phyloP scores from a whole-genome alignment of 2,329 filamentous ascomycete species.

The Colletotrichum zoysiae region DNA sequence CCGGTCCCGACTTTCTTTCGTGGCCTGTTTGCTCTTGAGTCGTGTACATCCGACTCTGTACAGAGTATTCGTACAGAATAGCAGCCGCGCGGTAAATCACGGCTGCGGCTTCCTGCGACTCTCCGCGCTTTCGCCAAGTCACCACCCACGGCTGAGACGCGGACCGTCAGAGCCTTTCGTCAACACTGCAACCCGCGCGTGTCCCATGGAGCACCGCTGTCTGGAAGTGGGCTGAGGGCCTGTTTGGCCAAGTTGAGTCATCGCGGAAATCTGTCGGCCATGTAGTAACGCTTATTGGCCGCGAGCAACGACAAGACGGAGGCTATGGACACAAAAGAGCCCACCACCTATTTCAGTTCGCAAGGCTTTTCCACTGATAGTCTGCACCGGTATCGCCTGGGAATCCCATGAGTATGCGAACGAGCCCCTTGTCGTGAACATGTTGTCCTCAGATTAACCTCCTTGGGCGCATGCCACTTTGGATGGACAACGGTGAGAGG shows the following conservation, averaged over 20 bases:
- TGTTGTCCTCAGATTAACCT: conserved; percentile 13
- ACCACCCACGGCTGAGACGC: not conserved
- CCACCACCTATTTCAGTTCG: not conserved
- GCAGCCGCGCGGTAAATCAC: conserved; percentile 36
- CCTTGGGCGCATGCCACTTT: conserved; percentile 15
- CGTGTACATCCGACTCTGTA: not conserved
- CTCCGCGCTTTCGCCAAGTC: not conserved
- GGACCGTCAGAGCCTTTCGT: conserved; percentile 1
- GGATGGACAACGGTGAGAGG: conserved; percentile 14
- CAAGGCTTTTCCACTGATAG: not conserved
- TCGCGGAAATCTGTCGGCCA: conserved; percentile 17
- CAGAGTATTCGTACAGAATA: not conserved
- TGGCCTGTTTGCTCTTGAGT: conserved; percentile 11
- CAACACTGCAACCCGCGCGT: not conserved
- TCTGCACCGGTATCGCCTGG: not conserved
- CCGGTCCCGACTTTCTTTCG: conserved; percentile 15
- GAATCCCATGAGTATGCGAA: not conserved
- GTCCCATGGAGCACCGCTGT: not conserved
- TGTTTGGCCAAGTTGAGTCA: conserved; percentile 32
- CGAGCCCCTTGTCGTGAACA: not conserved
- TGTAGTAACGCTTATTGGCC: conserved; percentile 22
- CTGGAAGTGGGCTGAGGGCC: conserved; percentile 10
- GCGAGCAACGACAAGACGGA: not conserved
- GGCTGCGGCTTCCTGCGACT: conserved; percentile 24
- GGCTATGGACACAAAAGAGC: not conserved